Conservation (phyloP, 2,329 filamentous ascomycete genomes). For the Tolypocladium tropicale region DNA sequence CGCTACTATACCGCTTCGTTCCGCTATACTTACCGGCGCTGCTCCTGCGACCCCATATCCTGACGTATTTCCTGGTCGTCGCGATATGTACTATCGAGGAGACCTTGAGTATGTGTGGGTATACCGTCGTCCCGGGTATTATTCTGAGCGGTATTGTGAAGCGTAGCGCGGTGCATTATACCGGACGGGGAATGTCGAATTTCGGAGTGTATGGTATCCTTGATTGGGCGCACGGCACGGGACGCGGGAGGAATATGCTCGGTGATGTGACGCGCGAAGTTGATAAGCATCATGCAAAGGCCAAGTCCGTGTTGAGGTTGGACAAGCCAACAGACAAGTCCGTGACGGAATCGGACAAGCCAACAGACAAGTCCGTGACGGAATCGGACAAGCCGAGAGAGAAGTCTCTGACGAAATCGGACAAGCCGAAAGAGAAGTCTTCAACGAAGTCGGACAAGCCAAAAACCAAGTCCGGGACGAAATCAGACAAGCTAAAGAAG, state of each 20-base stretch:
- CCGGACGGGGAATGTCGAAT: neutral
- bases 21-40: constrained; percentile 57
- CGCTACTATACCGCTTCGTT: constrained; percentile 52
- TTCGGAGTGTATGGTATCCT: neutral
- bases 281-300: neutral
- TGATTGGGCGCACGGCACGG: neutral
- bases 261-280: neutral
- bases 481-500: too few species aligned
- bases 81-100: constrained; percentile 56
- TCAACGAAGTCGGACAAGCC: too few species aligned
- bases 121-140: constrained; percentile 46
- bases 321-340: neutral
- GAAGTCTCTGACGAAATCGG: neutral
- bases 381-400: too few species aligned
- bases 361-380: neutral
- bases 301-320: neutral
- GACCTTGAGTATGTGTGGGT: constrained; percentile 57
- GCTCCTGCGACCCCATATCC: constrained; percentile 56
- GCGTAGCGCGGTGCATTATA: constrained; percentile 24
- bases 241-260: neutral
- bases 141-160: constrained; percentile 40
- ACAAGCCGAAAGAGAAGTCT: neutral
- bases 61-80: constrained; percentile 60
- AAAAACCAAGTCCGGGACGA: too few species aligned
- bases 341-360: neutral